phyloP scores from a whole-genome alignment of 1,284 basidiomycete genomes.

The Puccinia polysora region DNA sequence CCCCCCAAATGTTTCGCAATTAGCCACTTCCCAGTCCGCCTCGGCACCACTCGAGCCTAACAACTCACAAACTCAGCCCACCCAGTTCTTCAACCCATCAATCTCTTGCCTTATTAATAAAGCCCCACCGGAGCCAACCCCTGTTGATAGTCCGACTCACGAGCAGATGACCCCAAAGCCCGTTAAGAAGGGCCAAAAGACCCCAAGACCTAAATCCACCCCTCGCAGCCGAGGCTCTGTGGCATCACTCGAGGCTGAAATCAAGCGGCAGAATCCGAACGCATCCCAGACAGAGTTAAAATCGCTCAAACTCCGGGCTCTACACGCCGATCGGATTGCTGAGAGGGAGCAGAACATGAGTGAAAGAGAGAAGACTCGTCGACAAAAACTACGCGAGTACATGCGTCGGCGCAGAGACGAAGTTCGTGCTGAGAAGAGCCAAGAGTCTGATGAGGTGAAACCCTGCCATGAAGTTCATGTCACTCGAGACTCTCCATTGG shows the following conservation, averaged over 20 bases:
- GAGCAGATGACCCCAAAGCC: background rate
- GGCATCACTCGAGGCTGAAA: slow-evolving; percentile 26
- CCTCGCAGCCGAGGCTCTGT: slow-evolving; percentile 1
- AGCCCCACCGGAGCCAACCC: background rate
- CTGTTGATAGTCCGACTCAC: background rate
- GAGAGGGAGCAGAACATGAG: slow-evolving; percentile 38
- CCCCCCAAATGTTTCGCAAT: background rate
- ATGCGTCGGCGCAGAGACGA: slow-evolving; percentile 39
- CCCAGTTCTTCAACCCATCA: background rate
- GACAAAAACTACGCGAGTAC: slow-evolving; percentile 36
- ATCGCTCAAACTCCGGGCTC: slow-evolving; percentile 38
- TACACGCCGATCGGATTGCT: slow-evolving; percentile 31
- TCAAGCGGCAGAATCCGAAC: slow-evolving; percentile 19
- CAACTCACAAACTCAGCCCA: background rate
- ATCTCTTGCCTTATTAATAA: background rate
- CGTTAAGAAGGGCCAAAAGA: background rate
- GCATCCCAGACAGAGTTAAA: slow-evolving; percentile 24
- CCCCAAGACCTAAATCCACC: background rate
- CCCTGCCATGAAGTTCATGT: background rate
- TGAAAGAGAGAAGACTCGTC: slow-evolving; percentile 30
- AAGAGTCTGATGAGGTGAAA: background rate
- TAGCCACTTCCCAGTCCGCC: background rate
- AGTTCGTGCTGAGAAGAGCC: slow-evolving; percentile 21
- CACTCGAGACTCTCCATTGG: background rate
- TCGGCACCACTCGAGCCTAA: background rate